A percentile compares a stretch with the other conserved stretches of the same genome.
These are phyloP conservation scores for Xanthoconium separans DNA, from an alignment of 1,284 basidiomycete species.

Conservation along the genomic window DNA sequence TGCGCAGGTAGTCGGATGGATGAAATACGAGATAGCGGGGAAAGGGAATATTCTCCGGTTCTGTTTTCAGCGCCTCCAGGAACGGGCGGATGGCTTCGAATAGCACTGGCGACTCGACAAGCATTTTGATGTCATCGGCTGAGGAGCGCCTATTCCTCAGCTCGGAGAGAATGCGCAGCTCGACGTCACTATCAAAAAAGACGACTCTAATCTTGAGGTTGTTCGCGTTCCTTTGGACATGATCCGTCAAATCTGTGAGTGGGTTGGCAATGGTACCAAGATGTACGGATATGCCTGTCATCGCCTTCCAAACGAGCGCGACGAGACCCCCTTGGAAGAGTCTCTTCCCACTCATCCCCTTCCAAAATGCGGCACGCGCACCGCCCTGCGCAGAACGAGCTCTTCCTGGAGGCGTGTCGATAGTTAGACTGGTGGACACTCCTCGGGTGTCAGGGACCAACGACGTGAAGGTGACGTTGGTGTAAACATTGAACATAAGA, in stretches of 20 bases:
- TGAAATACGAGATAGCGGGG: constrained; percentile 47
- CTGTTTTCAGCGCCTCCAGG: constrained; percentile 49
- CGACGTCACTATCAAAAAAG: constrained; percentile 52
- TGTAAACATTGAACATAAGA: constrained; percentile 58
- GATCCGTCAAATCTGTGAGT: constrained; percentile 40
- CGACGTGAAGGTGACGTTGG: constrained; percentile 42
- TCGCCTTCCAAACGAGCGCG: constrained; percentile 47
- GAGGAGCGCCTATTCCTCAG: constrained; percentile 23
- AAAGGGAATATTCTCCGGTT: constrained; percentile 56
- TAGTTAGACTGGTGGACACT: constrained; percentile 42
- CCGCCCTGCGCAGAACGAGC: constrained; percentile 40
- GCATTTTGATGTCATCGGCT: constrained; percentile 27
- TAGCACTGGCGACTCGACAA: constrained; percentile 61
- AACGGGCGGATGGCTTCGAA: constrained; percentile 64
- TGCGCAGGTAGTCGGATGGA: constrained; percentile 31
- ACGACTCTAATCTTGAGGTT: constrained; percentile 42
- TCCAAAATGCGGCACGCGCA: constrained; percentile 50
- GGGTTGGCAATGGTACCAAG: constrained; percentile 49
- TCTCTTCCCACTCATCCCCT: constrained; percentile 48
- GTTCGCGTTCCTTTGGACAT: constrained; percentile 31
- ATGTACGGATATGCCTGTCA: constrained; percentile 36
- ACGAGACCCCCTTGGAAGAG: constrained; percentile 57
- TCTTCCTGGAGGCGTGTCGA: constrained; percentile 53
- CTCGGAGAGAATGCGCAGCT: constrained; percentile 44
- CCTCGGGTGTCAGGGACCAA: constrained; percentile 48